These are phyloP conservation scores for Juglanconis juglandina DNA, from an alignment of 2,329 filamentous ascomycete species.

Conservation along the genomic window DNA sequence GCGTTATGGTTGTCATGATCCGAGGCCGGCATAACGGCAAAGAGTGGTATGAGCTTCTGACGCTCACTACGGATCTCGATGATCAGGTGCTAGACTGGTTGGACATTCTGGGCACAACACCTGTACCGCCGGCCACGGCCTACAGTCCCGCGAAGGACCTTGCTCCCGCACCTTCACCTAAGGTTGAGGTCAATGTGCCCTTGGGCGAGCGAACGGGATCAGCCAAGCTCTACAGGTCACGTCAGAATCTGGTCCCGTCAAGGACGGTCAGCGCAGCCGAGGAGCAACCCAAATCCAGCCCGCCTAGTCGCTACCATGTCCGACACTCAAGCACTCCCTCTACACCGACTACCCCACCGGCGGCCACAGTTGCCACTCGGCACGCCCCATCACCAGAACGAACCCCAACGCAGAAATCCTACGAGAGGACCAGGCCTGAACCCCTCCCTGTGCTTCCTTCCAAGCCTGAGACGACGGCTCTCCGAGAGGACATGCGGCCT, in stretches of 20 bases:
- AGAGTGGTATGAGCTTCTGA: slow-evolving; percentile 82
- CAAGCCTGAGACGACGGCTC: slow-evolving; percentile 27
- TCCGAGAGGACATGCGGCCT: slow-evolving; percentile 36
- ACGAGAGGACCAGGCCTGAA: slow-evolving; percentile 20
- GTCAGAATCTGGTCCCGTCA: slow-evolving; percentile 19
- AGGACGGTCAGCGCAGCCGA: slow-evolving; percentile 16
- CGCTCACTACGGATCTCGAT: slow-evolving; percentile 71
- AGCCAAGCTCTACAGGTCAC: slow-evolving; percentile 7
- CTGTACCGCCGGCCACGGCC: slow-evolving; percentile 41
- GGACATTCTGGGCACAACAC: slow-evolving; percentile 62
- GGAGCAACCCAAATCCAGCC: slow-evolving; percentile 28
- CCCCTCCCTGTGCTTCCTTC: slow-evolving; percentile 15
- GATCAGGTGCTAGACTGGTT: slow-evolving; percentile 83
- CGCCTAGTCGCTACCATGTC: slow-evolving; percentile 35
- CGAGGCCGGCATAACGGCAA: slow-evolving; percentile 62
- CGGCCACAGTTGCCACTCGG: slow-evolving; percentile 11
- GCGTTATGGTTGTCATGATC: slow-evolving; percentile 83
- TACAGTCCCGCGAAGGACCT: not conserved
- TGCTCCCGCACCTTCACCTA: not conserved
- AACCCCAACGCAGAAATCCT: slow-evolving; percentile 36
- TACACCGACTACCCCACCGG: slow-evolving; percentile 24
- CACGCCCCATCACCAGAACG: slow-evolving; percentile 30
- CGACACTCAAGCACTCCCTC: slow-evolving; percentile 27
- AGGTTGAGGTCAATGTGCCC: slow-evolving; percentile 26
- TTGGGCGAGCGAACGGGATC: slow-evolving; percentile 26